phyloP scores from a whole-genome alignment of 2,329 filamentous ascomycete genomes.

The Dothidotthia symphoricarpi region DNA sequence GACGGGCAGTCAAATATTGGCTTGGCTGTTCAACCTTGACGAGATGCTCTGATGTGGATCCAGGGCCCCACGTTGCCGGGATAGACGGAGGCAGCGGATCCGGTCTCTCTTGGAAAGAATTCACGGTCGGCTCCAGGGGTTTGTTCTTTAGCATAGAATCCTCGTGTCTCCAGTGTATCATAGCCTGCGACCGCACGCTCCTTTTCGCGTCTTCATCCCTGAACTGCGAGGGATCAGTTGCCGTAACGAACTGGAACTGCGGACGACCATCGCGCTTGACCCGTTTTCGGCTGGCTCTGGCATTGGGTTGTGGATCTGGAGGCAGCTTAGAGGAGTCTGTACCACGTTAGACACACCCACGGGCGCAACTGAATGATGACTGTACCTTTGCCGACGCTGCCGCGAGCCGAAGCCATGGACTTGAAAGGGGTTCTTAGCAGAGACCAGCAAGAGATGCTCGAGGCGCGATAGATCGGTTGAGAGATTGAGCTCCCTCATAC shows the following conservation, averaged over 20 bases:
- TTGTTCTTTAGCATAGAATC: slow-evolving; percentile 9
- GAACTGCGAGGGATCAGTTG: slow-evolving; percentile 34
- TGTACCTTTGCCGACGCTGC: slow-evolving; percentile 4
- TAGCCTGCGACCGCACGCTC: slow-evolving; percentile 36
- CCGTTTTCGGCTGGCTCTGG: slow-evolving; percentile 13
- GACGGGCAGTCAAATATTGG: no score
- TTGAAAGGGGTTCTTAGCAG: no score
- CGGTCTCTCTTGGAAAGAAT: no score
- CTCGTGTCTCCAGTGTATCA: slow-evolving; percentile 32
- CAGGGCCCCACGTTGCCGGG: no score
- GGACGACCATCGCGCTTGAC: slow-evolving; percentile 27
- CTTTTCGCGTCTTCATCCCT: slow-evolving; percentile 26
- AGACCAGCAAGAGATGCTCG: no score
- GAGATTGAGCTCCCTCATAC: no score
- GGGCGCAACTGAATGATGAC: background rate
- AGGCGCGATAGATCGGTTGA: no score
- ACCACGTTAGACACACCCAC: slow-evolving; percentile 1
- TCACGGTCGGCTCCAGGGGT: background rate
- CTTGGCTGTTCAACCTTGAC: no score
- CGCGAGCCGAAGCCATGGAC: slow-evolving; percentile 4
- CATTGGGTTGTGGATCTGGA: slow-evolving; percentile 2
- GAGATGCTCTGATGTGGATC: no score
- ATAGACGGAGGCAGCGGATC: no score
- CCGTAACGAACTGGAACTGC: slow-evolving; percentile 33
- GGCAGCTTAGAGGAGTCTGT: background rate